Percentiles rank a stretch among this genome's conserved stretches.
These are phyloP conservation scores for Balamuthia mandrillaris DNA, from an alignment of 208 protist genomes.

Conservation along the genomic window DNA sequence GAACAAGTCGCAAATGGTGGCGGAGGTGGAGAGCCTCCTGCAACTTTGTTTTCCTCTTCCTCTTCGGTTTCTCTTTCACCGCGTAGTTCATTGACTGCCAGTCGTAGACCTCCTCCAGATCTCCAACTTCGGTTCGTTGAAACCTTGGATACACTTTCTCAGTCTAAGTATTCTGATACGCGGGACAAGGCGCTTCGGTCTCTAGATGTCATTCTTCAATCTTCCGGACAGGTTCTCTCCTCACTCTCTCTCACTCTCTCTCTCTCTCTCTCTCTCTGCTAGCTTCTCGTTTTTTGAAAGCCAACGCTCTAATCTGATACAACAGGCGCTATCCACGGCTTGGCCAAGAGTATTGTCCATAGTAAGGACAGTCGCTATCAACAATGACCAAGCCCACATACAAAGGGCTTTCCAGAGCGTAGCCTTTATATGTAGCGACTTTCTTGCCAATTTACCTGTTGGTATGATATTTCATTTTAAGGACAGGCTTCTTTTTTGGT, in stretches of 20 bases:
- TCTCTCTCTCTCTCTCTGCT: neutral
- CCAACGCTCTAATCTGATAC: neutral
- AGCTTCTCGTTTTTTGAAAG: neutral
- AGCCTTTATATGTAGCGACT: conserved; percentile 37
- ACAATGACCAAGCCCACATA: conserved; percentile 28
- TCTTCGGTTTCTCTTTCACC: neutral
- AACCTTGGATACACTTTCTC: neutral
- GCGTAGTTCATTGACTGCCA: neutral
- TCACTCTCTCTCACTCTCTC: neutral
- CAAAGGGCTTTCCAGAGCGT: conserved; percentile 32
- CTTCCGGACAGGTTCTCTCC: conserved; percentile 9
- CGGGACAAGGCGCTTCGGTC: conserved; percentile 25
- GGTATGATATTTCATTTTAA: neutral
- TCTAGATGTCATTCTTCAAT: conserved; percentile 12
- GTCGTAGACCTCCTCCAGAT: neutral
- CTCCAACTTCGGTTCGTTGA: conserved; percentile 8
- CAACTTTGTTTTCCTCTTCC: neutral
- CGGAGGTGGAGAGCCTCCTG: conserved; percentile 10
- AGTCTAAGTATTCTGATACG: conserved; percentile 27
- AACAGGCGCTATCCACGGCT: conserved; percentile 21
- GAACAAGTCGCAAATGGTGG: conserved; percentile 19
- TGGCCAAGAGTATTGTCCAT: conserved; percentile 20
- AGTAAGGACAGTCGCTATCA: neutral
- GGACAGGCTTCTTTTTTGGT: too few species aligned
- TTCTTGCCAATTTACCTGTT: conserved; percentile 31